Base-by-base conservation (phyloP, 805 yeast genomes). In the Wickerhamiella qilinensis region DNA sequence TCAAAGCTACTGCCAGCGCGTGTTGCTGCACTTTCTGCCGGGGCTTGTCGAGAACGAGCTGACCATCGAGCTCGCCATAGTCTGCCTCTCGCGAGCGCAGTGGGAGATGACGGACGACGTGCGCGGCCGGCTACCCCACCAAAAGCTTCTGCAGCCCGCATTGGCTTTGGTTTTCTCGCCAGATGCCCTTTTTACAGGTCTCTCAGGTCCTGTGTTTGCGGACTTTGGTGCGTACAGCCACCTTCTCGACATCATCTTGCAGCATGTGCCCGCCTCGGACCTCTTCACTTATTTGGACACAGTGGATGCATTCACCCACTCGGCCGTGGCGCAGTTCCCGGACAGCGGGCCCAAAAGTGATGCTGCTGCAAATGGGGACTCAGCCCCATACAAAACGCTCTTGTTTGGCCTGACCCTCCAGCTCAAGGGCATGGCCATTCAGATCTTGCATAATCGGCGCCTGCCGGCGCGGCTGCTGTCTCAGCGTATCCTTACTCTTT, bases 201-300 rank as follows among this genome's bases (percentile, higher is more conserved):
- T 11, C 12, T 6, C 20, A 20, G 20, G 33, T 11, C 22, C 27
- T 4, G 27, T 38, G 15, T 2, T 31, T 1, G 18, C 31, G 3
- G 44, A 46, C 3, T 35, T 45, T n/a, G 51, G 51, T 7, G 39
- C 45, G 15, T 48, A 44, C 44, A 44, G 48, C 40, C 40, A 45
- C 14, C 43, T 46, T 1, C 12, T 30, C 12, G 20, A 18, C 14
- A 17, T 9, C 33, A 7, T 7, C 14, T 18, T 30, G 33, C 20
- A 15, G 11, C 15, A 12, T 7, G 33, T 15, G n/a, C 33, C 20
- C 11, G 20, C 33, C 6, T 39, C 38, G 3, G 20, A 29, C 1
- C 17, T 36, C 3, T 12, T 17, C 19, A 20, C 22, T 9, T 44
- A 21, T 30, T 14, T 43, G 7, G 39, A 28, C 12, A 32, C 36